These are phyloP conservation scores for Mycosphaerelloides madeirae DNA, from an alignment of 2,329 filamentous ascomycete genomes.

Conservation along the genomic window DNA sequence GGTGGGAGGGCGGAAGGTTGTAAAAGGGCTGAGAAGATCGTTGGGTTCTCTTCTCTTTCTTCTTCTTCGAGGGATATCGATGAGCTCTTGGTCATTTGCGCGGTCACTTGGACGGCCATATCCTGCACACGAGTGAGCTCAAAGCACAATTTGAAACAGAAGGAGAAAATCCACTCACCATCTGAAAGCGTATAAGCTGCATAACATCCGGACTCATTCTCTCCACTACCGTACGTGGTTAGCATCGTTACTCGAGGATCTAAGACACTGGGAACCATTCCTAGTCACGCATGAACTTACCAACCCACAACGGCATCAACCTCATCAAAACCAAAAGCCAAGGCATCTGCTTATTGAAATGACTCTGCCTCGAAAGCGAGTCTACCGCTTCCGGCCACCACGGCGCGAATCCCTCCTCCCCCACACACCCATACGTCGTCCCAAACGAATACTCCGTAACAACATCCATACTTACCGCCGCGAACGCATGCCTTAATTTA, in stretches of 20 bases:
- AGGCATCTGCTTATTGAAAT: constrained; percentile 13
- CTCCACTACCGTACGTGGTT: too few species aligned
- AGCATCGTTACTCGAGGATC: too few species aligned
- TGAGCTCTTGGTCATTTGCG: too few species aligned
- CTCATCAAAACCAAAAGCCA: constrained; percentile 8
- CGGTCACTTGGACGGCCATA: constrained; percentile 6
- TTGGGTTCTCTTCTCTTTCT: constrained; percentile 2
- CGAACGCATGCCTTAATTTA: constrained; percentile 12
- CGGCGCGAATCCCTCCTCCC: constrained; percentile 10
- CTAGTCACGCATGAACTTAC: too few species aligned
- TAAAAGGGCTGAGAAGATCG: constrained; percentile 8
- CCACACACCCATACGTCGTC: constrained; percentile 7
- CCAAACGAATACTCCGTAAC: constrained; percentile 11
- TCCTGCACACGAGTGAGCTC: neutral
- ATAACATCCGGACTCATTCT: constrained; percentile 9
- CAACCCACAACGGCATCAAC: constrained; percentile 7
- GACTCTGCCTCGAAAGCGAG: constrained; percentile 9
- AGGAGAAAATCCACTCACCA: neutral
- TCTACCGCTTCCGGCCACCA: constrained; percentile 9
- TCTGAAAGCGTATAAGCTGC: constrained; percentile 10
- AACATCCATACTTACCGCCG: constrained; percentile 10
- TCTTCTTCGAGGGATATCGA: too few species aligned
- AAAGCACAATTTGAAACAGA: neutral
- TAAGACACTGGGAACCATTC: too few species aligned
- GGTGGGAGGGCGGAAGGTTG: constrained; percentile 4